Evolutionary conservation across 768 basidiomycete genomes (phyloP).

Genomic region (Amanita rubescens): DNA sequence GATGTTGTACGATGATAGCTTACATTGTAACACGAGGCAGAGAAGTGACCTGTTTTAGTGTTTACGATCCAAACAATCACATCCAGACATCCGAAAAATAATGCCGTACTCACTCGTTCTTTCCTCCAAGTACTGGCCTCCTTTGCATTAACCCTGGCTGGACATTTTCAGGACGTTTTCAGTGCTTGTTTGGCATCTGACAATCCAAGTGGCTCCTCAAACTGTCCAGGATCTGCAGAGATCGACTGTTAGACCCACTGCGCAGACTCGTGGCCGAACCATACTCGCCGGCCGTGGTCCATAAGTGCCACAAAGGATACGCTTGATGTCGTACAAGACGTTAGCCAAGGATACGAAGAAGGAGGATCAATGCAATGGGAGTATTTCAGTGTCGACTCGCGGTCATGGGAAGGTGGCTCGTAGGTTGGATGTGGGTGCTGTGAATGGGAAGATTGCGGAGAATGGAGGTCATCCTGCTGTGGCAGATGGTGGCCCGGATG

Average conservation of each 20-base stretch:
- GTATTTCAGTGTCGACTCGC: slow-evolving; percentile 5
- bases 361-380: slow-evolving; percentile 11
- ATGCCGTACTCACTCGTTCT: slow-evolving; percentile 31
- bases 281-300: neutral
- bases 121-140: slow-evolving; percentile 24
- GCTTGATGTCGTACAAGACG: slow-evolving; percentile 1
- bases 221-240: slow-evolving; percentile 61
- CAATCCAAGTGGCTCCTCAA: slow-evolving; percentile 52
- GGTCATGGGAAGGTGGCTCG: slow-evolving; percentile 1
- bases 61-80: slow-evolving; percentile 34
- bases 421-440: slow-evolving; percentile 5
- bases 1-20: slow-evolving; percentile 9
- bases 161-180: slow-evolving; percentile 11
- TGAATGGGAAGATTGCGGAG: slow-evolving; percentile 7
- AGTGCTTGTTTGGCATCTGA: slow-evolving; percentile 14
- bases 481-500: slow-evolving; percentile 8
- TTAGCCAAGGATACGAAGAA: neutral
- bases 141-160: slow-evolving; percentile 14
- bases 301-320: neutral
- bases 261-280: neutral
- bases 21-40: too few species aligned
- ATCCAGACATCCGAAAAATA: slow-evolving; percentile 36
- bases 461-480: slow-evolving; percentile 9
- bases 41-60: slow-evolving; percentile 10
- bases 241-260: slow-evolving; percentile 30